Percentiles rank a stretch among this genome's conserved stretches.
Evolutionary conservation across 2,329 filamentous ascomycete genomes (phyloP).

Genomic region (Blumeriella jaapii): DNA sequence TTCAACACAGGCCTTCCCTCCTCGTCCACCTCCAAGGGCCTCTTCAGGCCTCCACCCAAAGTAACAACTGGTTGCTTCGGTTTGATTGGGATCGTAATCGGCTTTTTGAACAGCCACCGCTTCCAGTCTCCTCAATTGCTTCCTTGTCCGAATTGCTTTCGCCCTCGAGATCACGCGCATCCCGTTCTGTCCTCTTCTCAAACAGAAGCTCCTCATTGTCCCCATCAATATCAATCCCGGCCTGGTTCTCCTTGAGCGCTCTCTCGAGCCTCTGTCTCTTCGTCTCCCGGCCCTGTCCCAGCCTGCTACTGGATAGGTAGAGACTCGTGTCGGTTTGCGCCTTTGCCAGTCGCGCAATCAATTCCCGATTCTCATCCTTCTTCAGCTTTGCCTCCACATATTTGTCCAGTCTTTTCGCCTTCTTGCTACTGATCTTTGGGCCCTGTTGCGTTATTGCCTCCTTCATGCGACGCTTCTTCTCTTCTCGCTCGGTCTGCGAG

Average conservation of each 20-base stretch:
- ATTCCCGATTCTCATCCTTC: conserved; percentile 80
- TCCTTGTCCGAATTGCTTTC: conserved; percentile 23
- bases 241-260: conserved; percentile 51
- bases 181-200: conserved; percentile 27
- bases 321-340: conserved; percentile 72
- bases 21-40: conserved; percentile 70
- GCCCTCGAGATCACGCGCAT: conserved; percentile 22
- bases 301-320: conserved; percentile 63
- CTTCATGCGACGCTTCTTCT: conserved; percentile 43
- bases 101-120: conserved; percentile 8
- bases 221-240: conserved; percentile 38
- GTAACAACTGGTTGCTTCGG: conserved; percentile 10
- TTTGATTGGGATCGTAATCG: conserved; percentile 5
- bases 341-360: conserved; percentile 73
- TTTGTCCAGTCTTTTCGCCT: conserved; percentile 55
- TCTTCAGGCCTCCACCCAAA: conserved; percentile 72
- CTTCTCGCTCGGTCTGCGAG: conserved; percentile 36
- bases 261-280: conserved; percentile 58
- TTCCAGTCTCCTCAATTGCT: conserved; percentile 10
- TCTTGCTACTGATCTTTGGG: conserved; percentile 49
- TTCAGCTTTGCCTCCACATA: conserved; percentile 81
- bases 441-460: conserved; percentile 41
- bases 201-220: conserved; percentile 42
- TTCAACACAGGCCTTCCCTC: conserved; percentile 68
- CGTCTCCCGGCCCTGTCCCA: conserved; percentile 62